Evolutionary conservation across 495 filamentous ascomycete genomes (phyloP).

Genomic region (Tuber magnatum): DNA sequence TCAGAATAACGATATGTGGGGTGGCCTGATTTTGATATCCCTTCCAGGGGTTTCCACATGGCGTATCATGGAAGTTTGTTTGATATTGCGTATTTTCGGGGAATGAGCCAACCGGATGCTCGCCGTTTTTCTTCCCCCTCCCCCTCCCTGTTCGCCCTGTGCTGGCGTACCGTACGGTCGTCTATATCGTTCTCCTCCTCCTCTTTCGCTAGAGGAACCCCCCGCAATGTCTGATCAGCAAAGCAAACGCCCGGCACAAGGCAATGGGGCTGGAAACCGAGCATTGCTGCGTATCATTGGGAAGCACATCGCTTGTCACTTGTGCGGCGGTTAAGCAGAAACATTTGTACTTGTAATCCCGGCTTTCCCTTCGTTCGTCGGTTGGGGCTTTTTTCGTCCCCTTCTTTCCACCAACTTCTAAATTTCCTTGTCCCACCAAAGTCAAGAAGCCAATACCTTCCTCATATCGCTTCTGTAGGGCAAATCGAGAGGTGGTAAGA

Average conservation of each 20-base stretch:
- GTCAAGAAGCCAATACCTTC: not conserved
- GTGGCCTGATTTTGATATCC: slow-evolving; percentile 2
- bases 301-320: not conserved
- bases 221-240: slow-evolving; percentile 1
- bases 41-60: not conserved
- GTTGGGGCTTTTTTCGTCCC: slow-evolving; percentile 16
- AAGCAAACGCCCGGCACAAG: not conserved
- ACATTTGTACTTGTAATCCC: not conserved
- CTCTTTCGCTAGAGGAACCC: not conserved
- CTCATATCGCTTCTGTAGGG: not conserved
- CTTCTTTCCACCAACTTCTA: slow-evolving; percentile 17
- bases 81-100: not conserved
- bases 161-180: not conserved
- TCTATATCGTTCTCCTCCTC: not conserved
- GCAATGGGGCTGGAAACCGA: not conserved
- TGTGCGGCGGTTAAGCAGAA: not conserved
- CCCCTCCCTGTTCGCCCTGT: not conserved
- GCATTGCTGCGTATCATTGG: not conserved
- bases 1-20: not conserved
- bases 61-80: not conserved
- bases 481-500: slow-evolving; percentile 1
- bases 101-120: not conserved
- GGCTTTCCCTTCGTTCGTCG: not conserved
- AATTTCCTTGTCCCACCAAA: slow-evolving; percentile 18
- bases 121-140: not conserved